Conservation (phyloP, 345 rosid species). For the Populus tremula region DNA sequence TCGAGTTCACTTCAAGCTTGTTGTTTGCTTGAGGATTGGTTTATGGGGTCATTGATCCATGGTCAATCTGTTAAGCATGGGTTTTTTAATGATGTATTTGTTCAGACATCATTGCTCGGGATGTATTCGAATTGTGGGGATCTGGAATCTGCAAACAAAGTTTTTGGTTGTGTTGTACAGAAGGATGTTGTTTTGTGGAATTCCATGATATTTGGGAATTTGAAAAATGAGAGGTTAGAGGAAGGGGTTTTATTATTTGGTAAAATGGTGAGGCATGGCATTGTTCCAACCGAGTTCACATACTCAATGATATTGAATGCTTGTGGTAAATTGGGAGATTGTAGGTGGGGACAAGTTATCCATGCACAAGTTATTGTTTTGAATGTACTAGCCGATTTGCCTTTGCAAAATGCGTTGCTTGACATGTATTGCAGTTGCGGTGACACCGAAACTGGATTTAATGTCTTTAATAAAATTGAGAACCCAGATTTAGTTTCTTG, state of each 20-base stretch:
- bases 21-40: constrained; percentile 44
- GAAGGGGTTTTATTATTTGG: constrained; percentile 45
- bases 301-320: constrained; percentile 69
- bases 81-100: constrained; percentile 38
- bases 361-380: constrained; percentile 57
- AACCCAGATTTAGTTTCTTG: constrained; percentile 65
- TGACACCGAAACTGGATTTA: constrained; percentile 39
- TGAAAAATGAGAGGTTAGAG: constrained; percentile 56
- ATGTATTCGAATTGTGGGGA: constrained; percentile 68
- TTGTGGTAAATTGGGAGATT: constrained; percentile 52
- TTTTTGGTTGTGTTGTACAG: constrained; percentile 41
- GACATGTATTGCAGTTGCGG: constrained; percentile 80
- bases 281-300: constrained; percentile 59
- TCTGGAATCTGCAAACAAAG: constrained; percentile 48
- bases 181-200: constrained; percentile 80
- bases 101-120: constrained; percentile 76
- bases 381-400: constrained; percentile 44
- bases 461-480: constrained; percentile 45
- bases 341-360: constrained; percentile 38
- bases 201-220: constrained; percentile 59
- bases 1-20: constrained; percentile 68
- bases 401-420: constrained; percentile 70
- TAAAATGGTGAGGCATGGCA: constrained; percentile 52
- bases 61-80: constrained; percentile 52
- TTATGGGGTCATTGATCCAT: constrained; percentile 53